These are phyloP conservation scores for Wickerhamomyces kurtzmanii DNA, from an alignment of 805 yeast species.

Conservation along the genomic window DNA sequence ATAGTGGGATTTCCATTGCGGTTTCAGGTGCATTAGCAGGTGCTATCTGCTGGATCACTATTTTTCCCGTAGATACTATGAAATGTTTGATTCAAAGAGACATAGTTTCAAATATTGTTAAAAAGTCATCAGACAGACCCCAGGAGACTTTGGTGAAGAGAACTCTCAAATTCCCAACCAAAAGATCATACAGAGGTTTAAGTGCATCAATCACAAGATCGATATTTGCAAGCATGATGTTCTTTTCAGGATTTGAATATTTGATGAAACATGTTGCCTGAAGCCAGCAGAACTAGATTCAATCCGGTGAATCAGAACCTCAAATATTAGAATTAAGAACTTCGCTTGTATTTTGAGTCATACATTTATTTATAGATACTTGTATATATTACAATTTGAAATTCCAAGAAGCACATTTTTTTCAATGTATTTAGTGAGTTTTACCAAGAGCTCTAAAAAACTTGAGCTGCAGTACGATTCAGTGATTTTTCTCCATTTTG, in stretches of 20 bases:
- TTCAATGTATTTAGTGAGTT: too few species aligned
- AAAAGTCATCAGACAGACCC: conserved; percentile 1
- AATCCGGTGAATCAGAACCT: too few species aligned
- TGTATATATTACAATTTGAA: too few species aligned
- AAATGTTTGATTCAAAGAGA: conserved; percentile 1
- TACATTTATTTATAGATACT: too few species aligned
- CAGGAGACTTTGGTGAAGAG: conserved; percentile 22
- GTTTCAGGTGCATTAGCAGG: conserved; percentile 1
- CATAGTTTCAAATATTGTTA: background rate
- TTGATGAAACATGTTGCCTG: conserved; percentile 1
- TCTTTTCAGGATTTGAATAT: conserved; percentile 1
- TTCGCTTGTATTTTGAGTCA: too few species aligned
- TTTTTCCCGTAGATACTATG: conserved; percentile 1
- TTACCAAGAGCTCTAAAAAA: too few species aligned
- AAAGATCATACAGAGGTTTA: background rate
- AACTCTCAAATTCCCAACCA: conserved; percentile 27
- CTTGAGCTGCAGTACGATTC: too few species aligned
- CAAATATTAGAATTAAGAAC: too few species aligned
- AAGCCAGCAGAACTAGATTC: too few species aligned
- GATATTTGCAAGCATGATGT: conserved; percentile 1
- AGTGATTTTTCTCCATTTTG: too few species aligned
- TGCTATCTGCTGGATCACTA: conserved; percentile 1
- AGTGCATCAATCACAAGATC: conserved; percentile 1
- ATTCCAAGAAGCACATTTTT: too few species aligned
- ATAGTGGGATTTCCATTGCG: conserved; percentile 1